Evolutionary conservation across 1,284 basidiomycete species (phyloP), one percentile per base, ranked within the genome.

Genomic region (Sporisorium exsertum): DNA sequence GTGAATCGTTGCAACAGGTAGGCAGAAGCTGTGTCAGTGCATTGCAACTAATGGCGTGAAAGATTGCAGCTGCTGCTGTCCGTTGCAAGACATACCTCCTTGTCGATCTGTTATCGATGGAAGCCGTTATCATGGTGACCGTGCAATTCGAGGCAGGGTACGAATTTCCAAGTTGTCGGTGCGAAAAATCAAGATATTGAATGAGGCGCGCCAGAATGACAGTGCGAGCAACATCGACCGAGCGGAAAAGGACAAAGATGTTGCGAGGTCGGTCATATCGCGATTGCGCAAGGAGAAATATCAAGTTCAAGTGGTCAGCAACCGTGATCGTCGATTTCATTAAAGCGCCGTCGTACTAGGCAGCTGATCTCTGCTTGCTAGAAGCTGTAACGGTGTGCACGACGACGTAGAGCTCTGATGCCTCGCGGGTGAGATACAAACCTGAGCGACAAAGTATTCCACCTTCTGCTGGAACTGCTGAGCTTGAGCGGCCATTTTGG

Each of bases 101-200:
- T 95, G 89, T 97, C 95, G 86, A 97, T 92, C 89, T 94, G 91
- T 65, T 33, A 24, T 52, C 5, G 32, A 6, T 27, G 7, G 40
- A 3, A 35, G 32, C 18, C 24, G 27, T 37, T 43, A 24, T 33
- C 43, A 26, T 24, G 43, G 32, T n/a, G 16, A 47, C 24, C n/a
- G 29, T 35, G 1, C 20, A 16, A 20, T 10, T n/a, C 15, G 45
- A 22, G 26, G 20, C 12, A 26, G 8, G 29, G 24, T 24, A 7
- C 16, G 29, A 16, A 10, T 5, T 33, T 35, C 32, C 20, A 33
- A 24, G 15, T 12, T 18, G 24, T 53, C 32, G 3, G 33, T n/a
- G 13, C 12, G n/a, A 29, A 26, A 35, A 35, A 13, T 1, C 26
- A 3, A 24, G 18, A 32, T 5, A 26, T 47, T 13, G 55, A 20